These are phyloP conservation scores for Odontarrhena argentea DNA, from an alignment of 345 rosid species.

Conservation along the genomic window DNA sequence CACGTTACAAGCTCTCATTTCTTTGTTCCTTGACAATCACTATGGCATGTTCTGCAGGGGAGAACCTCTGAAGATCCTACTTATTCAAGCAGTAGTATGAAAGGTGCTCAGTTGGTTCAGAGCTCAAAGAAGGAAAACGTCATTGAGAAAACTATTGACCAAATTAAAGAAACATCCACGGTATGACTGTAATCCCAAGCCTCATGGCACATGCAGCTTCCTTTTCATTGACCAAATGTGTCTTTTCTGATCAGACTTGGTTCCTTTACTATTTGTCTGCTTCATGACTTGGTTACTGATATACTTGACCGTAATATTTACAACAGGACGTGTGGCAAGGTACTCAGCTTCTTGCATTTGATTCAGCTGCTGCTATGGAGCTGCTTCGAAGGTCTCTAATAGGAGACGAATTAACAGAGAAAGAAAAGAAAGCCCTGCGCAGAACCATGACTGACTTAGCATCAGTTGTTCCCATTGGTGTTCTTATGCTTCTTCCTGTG, in stretches of 20 bases:
- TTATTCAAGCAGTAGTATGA: constrained; percentile 41
- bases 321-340: constrained; percentile 96
- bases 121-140: constrained; percentile 64
- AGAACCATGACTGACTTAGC: constrained; percentile 92
- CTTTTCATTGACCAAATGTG: background rate
- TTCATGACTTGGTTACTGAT: constrained; percentile 10
- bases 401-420: constrained; percentile 89
- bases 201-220: constrained; percentile 19
- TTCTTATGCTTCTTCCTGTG: constrained; percentile 97
- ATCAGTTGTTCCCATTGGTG: constrained; percentile 87
- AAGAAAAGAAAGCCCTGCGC: constrained; percentile 76
- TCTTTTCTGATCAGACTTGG: constrained; percentile 7
- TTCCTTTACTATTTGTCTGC: constrained; percentile 10
- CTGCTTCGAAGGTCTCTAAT: constrained; percentile 68
- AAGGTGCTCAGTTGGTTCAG: constrained; percentile 51
- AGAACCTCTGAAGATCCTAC: constrained; percentile 41
- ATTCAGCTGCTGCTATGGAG: constrained; percentile 81
- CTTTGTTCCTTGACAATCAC: constrained; percentile 27
- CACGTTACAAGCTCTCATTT: constrained; percentile 11
- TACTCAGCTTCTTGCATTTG: constrained; percentile 92
- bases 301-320: constrained; percentile 9
- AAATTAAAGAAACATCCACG: constrained; percentile 79
- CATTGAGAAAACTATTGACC: constrained; percentile 75
- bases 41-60: constrained; percentile 49
- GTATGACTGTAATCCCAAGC: constrained; percentile 50